Evolutionary conservation across 2,329 filamentous ascomycete species (phyloP), one percentile per base, ranked within the genome.

Genomic region (Xylaria arbuscula): DNA sequence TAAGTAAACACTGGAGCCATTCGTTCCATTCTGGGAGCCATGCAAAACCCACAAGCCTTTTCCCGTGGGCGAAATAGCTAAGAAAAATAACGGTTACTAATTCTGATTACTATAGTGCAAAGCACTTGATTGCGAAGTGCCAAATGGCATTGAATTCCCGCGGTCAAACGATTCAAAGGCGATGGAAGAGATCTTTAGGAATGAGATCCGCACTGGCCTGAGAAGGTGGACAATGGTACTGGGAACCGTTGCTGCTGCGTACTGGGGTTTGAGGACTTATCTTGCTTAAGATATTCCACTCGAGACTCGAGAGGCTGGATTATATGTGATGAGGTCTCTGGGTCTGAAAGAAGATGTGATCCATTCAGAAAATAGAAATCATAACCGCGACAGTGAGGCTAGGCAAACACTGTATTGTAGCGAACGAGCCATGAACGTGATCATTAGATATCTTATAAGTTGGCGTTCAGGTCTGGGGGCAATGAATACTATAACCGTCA

Each of bases 81-180:
- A 22, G 13, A 17, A 24, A 53, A 9, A 48, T 61, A 7, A 15
- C n/a, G 11, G 15, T 13, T 47, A 13, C 50, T 68, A 22, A 64
- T 13, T 28, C 47, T 9, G 5, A 10, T 57, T 48, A 9, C 24
- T 55, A 13, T 13, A 68, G 66, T 74, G 73, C 51, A 66, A 75
- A 36, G 69, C 70, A 47, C 64, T 75, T n/a, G 65, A 45, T 19
- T 67, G 64, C 13, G 68, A 72, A 19, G 70, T 73, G 24, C 72
- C 72, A 1, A 70, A 73, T 50, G 70, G 67, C 5, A 68, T 74
- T 50, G 69, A 68, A 1, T 75, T 75, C 60, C 74, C 72, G 36
- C 68, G 56, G n/a, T 64, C 70, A 13, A 74, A 75, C 55, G 73
- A 76, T 50, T 66, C 70, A 4, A 69, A 72, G 19, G 73, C 73